Evolutionary conservation across 345 rosid species (phyloP), one percentile per base, ranked within the genome.

Genomic region (Erysimum cheiranthoides): DNA sequence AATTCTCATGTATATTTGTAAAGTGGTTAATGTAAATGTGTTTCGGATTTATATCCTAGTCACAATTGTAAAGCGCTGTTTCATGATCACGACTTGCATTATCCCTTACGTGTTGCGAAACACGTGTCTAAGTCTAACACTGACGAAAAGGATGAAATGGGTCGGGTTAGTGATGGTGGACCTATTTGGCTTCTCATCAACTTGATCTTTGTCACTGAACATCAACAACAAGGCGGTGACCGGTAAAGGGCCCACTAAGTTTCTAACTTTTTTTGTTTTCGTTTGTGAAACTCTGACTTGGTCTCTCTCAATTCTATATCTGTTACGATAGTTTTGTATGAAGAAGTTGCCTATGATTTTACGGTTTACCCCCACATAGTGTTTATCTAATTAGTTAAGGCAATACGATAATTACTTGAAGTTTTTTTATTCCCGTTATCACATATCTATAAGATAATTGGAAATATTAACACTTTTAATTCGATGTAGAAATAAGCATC

Each of bases 61-160:
- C 72, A 74, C 73, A 47, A 57, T 57, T 66, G 21, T 58, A 47
- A 66, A 66, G 72, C 57, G 78, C 7, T 9, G 61, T 30, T 62
- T 39, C 49, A 59, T 58, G 73, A 67, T 57, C 72, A 66, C 67
- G 53, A 21, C 56, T 60, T 60, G 7, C 62, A 31, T 50, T 59
- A 59, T 68, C 69, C n/a, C 6, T 28, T 50, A 40, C 39, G 34
- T 68, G 74, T 59, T 75, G 78, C 61, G 28, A 75, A 49, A 49
- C 73, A 75, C 78, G 61, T 66, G 71, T 42, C 63, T 42, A 30
- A 30, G 51, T 36, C 30, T 73, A 14, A 25, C 30, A 46, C 2
- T 16, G 36, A 11, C 36, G 27, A 73, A 54, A 34, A 30, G 60
- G 54, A 60, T 68, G 35, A 59, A 14, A 21, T 13, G 45, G 66